Base-by-base conservation (phyloP, 345 rosid species). In the Syzygium grande region DNA sequence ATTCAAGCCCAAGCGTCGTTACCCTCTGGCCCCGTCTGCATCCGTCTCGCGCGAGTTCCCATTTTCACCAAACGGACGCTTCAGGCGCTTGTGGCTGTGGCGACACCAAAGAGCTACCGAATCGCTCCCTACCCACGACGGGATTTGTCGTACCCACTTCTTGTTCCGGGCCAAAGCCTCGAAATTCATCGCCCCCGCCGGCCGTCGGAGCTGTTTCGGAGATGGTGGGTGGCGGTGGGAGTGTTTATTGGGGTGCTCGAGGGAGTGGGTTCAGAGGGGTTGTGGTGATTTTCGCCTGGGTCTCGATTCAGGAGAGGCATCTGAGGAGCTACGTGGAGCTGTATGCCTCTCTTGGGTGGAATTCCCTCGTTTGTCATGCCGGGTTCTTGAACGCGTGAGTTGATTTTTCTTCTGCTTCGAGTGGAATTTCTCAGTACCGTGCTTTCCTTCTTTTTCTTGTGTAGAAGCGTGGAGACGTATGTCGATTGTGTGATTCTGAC, bases 311-410 rank as follows among this genome's bases (percentile, higher is more conserved):
- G 53, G 94, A 94, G n/a, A 87, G 77, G 51, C 94, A 91, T 46
- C 89, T 96, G 79, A 49, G 87, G 29, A 92, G 86, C 88, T 93
- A 89, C 88, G 90, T 94, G 51, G 96, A 96, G 91, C 92, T 98
- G 88, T 96, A 96, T 89, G 93, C 98, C 29, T 96, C 99, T 88
- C 97, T 98, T 10, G 94, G 97, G 3, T 98, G 99, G 99, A 93
- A 93, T 88, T 94, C 98, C 51, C 98, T 98, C 85, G 92, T 96
- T 89, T 93, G 96, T 54, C 95, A 90, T 84, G 91, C 98, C 86
- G 95, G 93, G 91, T 98, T 98, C 87, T 92, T 98, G 90, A 88
- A 90, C 92, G 94, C 95, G 99, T 95, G 89, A 90, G 91, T 91
- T 86, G 27, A 85, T 11, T 59, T 43, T 43, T 86, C 51, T 85